Percentiles rank a stretch among this genome's conserved stretches.
Evolutionary conservation across 768 basidiomycete genomes (phyloP).

Genomic region (Crucibulum laeve): DNA sequence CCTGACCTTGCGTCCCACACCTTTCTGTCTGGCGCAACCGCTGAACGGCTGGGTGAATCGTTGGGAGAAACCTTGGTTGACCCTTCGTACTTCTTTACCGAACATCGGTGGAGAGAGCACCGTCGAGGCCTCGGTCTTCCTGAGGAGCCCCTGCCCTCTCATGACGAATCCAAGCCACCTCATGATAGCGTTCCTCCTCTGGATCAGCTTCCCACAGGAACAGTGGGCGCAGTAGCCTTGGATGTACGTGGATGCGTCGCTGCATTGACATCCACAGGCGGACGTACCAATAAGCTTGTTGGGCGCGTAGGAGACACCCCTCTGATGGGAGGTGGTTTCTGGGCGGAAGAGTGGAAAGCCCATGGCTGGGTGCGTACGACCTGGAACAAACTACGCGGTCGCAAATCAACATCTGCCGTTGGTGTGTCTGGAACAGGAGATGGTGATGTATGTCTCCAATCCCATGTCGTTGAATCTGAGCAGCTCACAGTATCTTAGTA

Average conservation of each 20-base stretch:
- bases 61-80: conserved; percentile 60
- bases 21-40: conserved; percentile 63
- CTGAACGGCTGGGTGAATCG: conserved; percentile 55
- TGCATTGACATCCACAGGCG: conserved; percentile 74
- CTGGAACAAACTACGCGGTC: conserved; percentile 15
- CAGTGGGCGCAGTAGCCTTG: conserved; percentile 81
- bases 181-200: conserved; percentile 27
- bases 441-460: conserved; percentile 58
- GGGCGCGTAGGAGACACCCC: conserved; percentile 86
- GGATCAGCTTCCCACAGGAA: conserved; percentile 67
- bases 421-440: conserved; percentile 85
- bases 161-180: conserved; percentile 12
- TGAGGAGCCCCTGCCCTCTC: conserved; percentile 50
- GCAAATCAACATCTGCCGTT: conserved; percentile 36
- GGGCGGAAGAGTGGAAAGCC: conserved; percentile 75
- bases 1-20: conserved; percentile 60
- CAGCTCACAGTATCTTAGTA: conserved; percentile 38
- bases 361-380: conserved; percentile 1
- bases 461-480: conserved; percentile 1
- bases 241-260: conserved; percentile 73
- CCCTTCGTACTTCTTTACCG: conserved; percentile 76
- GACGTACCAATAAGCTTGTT: conserved; percentile 77
- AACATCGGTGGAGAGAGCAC: conserved; percentile 74
- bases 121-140: conserved; percentile 69
- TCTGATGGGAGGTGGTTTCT: conserved; percentile 72